phyloP scores from a whole-genome alignment of 805 yeast genomes.

The Scheffersomyces ergatensis region DNA sequence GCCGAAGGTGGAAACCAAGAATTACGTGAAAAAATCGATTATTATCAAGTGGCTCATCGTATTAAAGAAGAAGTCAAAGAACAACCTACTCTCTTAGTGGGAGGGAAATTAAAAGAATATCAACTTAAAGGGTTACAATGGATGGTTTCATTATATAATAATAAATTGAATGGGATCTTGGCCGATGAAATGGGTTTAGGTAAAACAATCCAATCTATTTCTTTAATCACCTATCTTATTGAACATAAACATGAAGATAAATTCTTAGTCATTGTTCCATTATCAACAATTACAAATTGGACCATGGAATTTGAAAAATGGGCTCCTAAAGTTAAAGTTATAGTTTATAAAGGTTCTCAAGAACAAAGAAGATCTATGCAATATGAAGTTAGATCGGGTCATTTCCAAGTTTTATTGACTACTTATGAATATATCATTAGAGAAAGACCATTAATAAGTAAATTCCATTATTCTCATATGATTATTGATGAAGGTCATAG shows the following conservation, averaged over 20 bases:
- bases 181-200: constrained; percentile 73
- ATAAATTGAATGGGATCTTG: constrained; percentile 59
- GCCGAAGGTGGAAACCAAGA: constrained; percentile 44
- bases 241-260: constrained; percentile 70
- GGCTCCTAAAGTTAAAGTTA: constrained; percentile 76
- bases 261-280: constrained; percentile 76
- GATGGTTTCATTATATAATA: constrained; percentile 65
- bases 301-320: constrained; percentile 81
- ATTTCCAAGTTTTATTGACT: constrained; percentile 73
- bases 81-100: constrained; percentile 70
- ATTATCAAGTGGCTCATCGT: constrained; percentile 79
- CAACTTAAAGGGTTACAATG: constrained; percentile 64
- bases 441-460: constrained; percentile 68
- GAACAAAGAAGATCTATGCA: constrained; percentile 66
- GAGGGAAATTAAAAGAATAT: constrained; percentile 78
- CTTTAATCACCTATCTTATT: constrained; percentile 66
- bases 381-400: constrained; percentile 61
- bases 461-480: constrained; percentile 80
- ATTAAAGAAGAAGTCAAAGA: constrained; percentile 62
- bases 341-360: constrained; percentile 78
- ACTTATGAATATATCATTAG: constrained; percentile 80
- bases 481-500: constrained; percentile 90
- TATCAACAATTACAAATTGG: constrained; percentile 85
- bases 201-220: constrained; percentile 73
- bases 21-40: constrained; percentile 65